Conservation (phyloP, 805 yeast genomes). For the Saturnispora quitensis region DNA sequence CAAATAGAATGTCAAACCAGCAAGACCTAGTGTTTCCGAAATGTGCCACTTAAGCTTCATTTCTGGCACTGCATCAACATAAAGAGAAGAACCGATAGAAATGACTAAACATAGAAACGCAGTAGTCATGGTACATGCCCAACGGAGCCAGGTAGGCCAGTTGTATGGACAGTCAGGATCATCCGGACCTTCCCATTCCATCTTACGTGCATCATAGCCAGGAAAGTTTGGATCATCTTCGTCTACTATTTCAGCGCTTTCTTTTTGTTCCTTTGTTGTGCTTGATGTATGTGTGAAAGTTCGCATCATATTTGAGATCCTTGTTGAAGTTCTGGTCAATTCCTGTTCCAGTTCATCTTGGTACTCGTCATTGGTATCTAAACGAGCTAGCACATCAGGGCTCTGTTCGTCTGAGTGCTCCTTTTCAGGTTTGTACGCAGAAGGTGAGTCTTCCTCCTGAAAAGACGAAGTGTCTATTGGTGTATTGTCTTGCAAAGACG, state of each 20-base stretch:
- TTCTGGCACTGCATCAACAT: conserved; percentile 54
- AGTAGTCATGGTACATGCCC: conserved; percentile 57
- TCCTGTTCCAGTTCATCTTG: conserved; percentile 19
- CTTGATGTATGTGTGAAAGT: conserved; percentile 10
- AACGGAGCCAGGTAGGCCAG: conserved; percentile 56
- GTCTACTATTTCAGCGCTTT: conserved; percentile 15
- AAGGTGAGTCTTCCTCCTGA: not conserved
- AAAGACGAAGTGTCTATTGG: not conserved
- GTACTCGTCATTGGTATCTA: conserved; percentile 11
- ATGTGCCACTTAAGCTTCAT: conserved; percentile 39
- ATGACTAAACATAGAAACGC: conserved; percentile 60
- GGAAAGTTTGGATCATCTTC: conserved; percentile 18
- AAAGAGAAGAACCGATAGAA: conserved; percentile 68
- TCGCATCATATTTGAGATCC: conserved; percentile 15
- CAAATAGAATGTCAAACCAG: conserved; percentile 63
- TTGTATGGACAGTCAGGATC: conserved; percentile 61
- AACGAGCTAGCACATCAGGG: not conserved
- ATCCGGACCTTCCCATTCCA: conserved; percentile 51
- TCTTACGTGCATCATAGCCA: conserved; percentile 30
- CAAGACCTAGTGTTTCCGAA: conserved; percentile 50
- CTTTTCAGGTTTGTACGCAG: not conserved
- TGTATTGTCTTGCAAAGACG: not conserved
- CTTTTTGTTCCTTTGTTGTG: conserved; percentile 9
- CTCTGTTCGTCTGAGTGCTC: not conserved
- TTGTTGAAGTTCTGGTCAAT: conserved; percentile 16